Percentiles rank a stretch among this genome's conserved stretches.
Evolutionary conservation across 2,329 filamentous ascomycete genomes (phyloP).

Genomic region (Diaporthe batatas): DNA sequence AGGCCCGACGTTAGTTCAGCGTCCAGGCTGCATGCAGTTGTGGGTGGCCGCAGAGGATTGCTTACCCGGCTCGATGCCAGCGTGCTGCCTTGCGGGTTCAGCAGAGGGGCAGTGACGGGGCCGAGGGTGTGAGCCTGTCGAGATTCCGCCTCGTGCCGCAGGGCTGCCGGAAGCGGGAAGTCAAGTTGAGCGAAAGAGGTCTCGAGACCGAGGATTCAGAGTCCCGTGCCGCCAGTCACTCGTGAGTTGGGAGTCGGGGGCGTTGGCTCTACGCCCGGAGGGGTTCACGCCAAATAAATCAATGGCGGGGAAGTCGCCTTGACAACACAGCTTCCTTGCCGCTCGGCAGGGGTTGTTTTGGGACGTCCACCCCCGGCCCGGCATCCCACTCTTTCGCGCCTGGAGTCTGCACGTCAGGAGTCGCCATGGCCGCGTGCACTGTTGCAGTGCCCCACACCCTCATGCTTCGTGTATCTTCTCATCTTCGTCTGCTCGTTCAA

Average conservation of each 20-base stretch:
- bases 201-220: constrained; percentile 15
- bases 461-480: not conserved
- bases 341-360: not conserved
- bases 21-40: not conserved
- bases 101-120: not conserved
- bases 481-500: not conserved
- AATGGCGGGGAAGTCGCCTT: constrained; percentile 24
- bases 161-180: not conserved
- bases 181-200: not conserved
- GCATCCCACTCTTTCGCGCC: not conserved
- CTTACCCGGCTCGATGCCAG: constrained; percentile 24
- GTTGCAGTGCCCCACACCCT: too few species aligned
- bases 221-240: constrained; percentile 25
- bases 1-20: constrained; percentile 2
- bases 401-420: too few species aligned
- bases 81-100: not conserved
- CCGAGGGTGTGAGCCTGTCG: not conserved
- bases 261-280: constrained; percentile 1
- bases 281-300: constrained; percentile 23
- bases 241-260: not conserved
- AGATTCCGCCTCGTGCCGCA: constrained; percentile 6
- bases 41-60: constrained; percentile 12
- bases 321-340: constrained; percentile 22
- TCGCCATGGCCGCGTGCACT: too few species aligned
- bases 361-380: not conserved